Percentiles rank a stretch among this genome's conserved stretches.
Evolutionary conservation across 2,329 filamentous ascomycete species (phyloP).

Genomic region (Chaetomium olivaceum): DNA sequence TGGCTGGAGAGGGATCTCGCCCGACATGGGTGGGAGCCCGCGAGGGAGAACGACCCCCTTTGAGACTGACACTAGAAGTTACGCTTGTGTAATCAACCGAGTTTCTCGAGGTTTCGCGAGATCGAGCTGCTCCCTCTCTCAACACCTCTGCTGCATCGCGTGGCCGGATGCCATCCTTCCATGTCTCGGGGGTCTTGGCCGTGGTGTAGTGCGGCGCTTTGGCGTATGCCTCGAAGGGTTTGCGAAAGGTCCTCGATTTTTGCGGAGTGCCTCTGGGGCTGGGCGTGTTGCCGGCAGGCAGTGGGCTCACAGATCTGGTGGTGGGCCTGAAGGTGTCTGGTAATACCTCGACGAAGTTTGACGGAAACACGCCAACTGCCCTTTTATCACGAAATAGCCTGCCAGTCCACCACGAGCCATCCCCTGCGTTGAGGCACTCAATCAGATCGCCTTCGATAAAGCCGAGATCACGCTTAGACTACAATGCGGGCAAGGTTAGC

Average conservation of each 20-base stretch:
- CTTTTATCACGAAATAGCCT: conserved; percentile 84
- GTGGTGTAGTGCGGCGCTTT: conserved; percentile 67
- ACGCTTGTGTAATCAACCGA: conserved; percentile 38
- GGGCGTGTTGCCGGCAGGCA: conserved; percentile 58
- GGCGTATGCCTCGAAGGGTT: conserved; percentile 67
- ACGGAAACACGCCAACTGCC: conserved; percentile 90
- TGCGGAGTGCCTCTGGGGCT: conserved; percentile 56
- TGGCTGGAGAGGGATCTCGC: conserved; percentile 22
- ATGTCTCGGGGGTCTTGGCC: conserved; percentile 61
- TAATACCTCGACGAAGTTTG: conserved; percentile 93
- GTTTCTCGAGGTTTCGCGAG: conserved; percentile 46
- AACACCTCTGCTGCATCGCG: conserved; percentile 56
- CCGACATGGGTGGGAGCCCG: conserved; percentile 6
- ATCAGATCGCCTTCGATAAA: conserved; percentile 98
- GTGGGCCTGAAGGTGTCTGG: conserved; percentile 81
- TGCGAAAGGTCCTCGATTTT: conserved; percentile 64
- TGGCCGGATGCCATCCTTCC: conserved; percentile 46
- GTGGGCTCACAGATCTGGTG: conserved; percentile 59
- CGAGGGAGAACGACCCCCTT: conserved; percentile 27
- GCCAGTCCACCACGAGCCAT: conserved; percentile 98
- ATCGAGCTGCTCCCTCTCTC: conserved; percentile 45
- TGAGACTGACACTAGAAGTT: conserved; percentile 37
- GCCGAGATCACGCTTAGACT: conserved; percentile 89
- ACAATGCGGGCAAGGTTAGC: conserved; percentile 25
- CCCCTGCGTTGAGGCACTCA: conserved; percentile 95